Conservation (phyloP, 1,284 basidiomycete genomes). For the Mycena citricolor region DNA sequence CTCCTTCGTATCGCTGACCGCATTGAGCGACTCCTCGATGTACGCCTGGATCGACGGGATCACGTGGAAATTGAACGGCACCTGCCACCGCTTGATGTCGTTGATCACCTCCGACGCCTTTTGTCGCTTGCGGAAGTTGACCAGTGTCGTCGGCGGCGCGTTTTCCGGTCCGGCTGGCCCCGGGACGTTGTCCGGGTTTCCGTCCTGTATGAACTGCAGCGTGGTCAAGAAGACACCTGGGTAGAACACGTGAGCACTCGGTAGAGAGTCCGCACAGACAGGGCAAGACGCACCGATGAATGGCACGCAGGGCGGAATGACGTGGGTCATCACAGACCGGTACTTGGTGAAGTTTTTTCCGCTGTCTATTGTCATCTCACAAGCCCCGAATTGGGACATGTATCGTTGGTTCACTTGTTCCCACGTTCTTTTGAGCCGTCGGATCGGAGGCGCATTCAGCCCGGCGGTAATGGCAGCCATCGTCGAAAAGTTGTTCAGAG, state of each 20-base stretch:
- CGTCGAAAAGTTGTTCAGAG: conserved; percentile 91
- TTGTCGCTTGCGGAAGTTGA: conserved; percentile 96
- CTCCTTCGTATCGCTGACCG: conserved; percentile 61
- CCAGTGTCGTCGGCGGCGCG: no score
- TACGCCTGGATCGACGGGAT: conserved; percentile 72
- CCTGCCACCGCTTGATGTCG: conserved; percentile 96
- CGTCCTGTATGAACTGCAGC: conserved; percentile 97
- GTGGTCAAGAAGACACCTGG: conserved; percentile 94
- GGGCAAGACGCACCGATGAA: conserved; percentile 76
- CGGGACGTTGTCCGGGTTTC: conserved; percentile 86
- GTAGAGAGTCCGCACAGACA: not conserved
- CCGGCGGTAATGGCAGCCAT: conserved; percentile 97
- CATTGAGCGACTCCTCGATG: conserved; percentile 75
- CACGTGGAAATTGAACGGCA: conserved; percentile 82
- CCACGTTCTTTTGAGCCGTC: conserved; percentile 94
- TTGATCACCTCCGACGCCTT: conserved; percentile 93
- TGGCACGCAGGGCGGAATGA: conserved; percentile 94
- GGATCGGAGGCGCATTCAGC: conserved; percentile 91
- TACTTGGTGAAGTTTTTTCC: conserved; percentile 95
- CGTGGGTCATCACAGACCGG: conserved; percentile 79
- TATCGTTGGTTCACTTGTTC: conserved; percentile 79
- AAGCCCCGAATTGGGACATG: conserved; percentile 65
- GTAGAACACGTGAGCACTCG: conserved; percentile 1
- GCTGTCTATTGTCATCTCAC: conserved; percentile 84
- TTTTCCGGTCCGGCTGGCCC: no score